These are phyloP conservation scores for Wickerhamomyces mucosus DNA, from an alignment of 805 yeast genomes.

Conservation along the genomic window DNA sequence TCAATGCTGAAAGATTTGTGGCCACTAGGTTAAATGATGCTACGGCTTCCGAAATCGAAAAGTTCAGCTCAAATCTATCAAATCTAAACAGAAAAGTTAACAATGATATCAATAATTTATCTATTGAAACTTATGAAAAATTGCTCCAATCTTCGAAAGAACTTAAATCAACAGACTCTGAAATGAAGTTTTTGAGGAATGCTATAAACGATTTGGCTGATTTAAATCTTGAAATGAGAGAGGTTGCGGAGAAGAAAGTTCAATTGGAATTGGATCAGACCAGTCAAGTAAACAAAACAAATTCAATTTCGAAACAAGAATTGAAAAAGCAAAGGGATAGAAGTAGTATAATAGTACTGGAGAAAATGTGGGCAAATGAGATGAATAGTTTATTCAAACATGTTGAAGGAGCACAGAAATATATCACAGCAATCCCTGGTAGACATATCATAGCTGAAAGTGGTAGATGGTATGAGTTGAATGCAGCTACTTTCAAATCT, in stretches of 20 bases:
- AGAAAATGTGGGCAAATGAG: conserved; percentile 74
- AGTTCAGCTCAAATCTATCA: conserved; percentile 46
- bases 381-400: conserved; percentile 62
- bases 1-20: conserved; percentile 40
- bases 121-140: conserved; percentile 54
- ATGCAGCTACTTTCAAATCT: conserved; percentile 77
- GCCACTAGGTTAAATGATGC: conserved; percentile 48
- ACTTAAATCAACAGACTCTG: conserved; percentile 53
- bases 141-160: conserved; percentile 52
- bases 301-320: conserved; percentile 3
- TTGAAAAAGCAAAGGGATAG: conserved; percentile 34
- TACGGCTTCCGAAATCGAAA: conserved; percentile 63
- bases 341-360: conserved; percentile 61
- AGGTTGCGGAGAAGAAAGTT: conserved; percentile 49
- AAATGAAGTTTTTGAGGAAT: conserved; percentile 50
- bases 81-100: conserved; percentile 41
- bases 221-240: conserved; percentile 49
- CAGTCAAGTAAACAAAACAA: conserved; percentile 9
- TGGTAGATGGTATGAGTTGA: conserved; percentile 80
- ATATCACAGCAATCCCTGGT: conserved; percentile 64
- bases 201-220: conserved; percentile 51
- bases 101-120: conserved; percentile 46
- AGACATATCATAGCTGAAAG: conserved; percentile 74
- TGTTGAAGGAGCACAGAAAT: conserved; percentile 87
- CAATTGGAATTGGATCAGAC: conserved; percentile 31